Base-by-base conservation (phyloP, 148 eudicot genomes). In the Persicaria maculosa region DNA sequence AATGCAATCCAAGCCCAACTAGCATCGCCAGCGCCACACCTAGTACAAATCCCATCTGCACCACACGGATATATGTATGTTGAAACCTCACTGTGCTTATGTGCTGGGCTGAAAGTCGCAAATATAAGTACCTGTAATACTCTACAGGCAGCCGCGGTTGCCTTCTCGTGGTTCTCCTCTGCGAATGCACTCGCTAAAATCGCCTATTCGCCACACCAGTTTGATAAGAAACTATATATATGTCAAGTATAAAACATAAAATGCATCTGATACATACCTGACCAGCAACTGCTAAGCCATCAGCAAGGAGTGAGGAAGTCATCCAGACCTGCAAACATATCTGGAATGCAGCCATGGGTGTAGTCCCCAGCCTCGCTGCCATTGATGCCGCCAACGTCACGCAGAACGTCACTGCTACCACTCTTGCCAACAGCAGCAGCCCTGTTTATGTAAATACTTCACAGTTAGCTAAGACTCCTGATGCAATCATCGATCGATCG, bases 121-220 rank as follows among this genome's bases (percentile, higher is more conserved):
- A 44, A 11, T 15, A 31, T 9, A 64, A 16, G 58, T 73, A 93
- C 98, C 96, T 91, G 98, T 72, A 92, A 75, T 47, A 96, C 99
- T 79, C 99, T 81, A 8, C 89, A 52, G 68, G 97, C 99, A 68
- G 90, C 84, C 43, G 92, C 87, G 43, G 86, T 84, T 73, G 97
- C 97, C 83, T 89, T 89, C 48, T 82, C 78, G 47, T 92, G 85
- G 57, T 96, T 83, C 78, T 96, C 90, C 85, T 96, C 97, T 74
- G 97, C 97, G 88, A 96, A 96, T 73, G 99, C 91, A 83, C 92
- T 78, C 15, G 99, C 99, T 78, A 96, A 87, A 74, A 96, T 90
- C 47, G 99, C 99, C 97, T 95, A 69, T 31, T 31, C 9, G 55
- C 14, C n/a, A n/a, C 4, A 73, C 20, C 15, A 14, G 10, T 9